Evolutionary conservation across 176 grass and related monocot species (phyloP), one percentile per base, ranked within the genome.

Genomic region (Juncus inflexus): DNA sequence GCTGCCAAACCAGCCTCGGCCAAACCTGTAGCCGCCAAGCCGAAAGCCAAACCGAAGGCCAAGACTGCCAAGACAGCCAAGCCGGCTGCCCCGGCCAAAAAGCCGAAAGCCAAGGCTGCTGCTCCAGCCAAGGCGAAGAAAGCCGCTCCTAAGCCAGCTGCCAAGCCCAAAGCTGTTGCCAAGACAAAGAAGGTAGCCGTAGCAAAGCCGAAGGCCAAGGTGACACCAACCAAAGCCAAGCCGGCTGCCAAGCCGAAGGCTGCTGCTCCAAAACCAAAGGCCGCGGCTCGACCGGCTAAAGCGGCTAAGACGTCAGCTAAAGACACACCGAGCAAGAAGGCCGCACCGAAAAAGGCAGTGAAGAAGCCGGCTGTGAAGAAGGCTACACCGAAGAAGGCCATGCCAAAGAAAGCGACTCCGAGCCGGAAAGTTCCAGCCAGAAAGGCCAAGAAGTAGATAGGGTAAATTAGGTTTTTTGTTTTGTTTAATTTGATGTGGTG

Each of bases 391-490:
- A 85, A 76, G 79, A 78, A 63, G 53, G 70, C 63, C 0, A 47
- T 9, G 9, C 43, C 43, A 47, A 6, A 5, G 43, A 47, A 28
- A 28, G 19, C 56, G 0, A 9, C 76, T 0, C 58, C 86, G 12
- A 37, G 53, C 5, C 74, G 66, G 78, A 92, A 82, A 72, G 66
- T 56, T 3, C 71, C 57, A 5, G 39, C 72, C 3, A 74, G 66
- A 74, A 84, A 78, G 76, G 78, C 67, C 15, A 92, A 80, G 85
- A 95, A 95, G 65, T 86, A 85, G 82, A 74, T 7, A 47, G 38
- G 2, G 37, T 37, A 42, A 77, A 12, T 60, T 41, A 47, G 62
- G 4, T 6, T 66, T 52, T 4, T 15, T 19, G 15, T 39, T 67
- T 41, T 19, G 58, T 37, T 67, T 67, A 47, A 47, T 47, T 47